Conservation (phyloP, 1,284 basidiomycete genomes). For the Ceratobasidium sp. region DNA sequence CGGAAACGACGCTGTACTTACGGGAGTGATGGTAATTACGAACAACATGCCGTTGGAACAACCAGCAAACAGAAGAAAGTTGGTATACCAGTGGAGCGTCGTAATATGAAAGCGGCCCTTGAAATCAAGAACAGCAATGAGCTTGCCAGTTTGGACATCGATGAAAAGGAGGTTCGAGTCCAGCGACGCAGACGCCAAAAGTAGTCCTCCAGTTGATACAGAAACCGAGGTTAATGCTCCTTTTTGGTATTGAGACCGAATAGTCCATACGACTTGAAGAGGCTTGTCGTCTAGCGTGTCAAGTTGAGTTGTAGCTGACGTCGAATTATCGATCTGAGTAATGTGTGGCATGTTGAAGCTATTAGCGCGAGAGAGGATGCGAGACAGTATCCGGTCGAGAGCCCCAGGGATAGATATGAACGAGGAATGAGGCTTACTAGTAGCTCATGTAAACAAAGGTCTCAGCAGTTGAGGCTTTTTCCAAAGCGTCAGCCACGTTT, state of each 20-base stretch:
- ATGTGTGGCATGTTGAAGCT: too few species aligned
- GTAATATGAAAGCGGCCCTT: not conserved
- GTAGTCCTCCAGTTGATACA: not conserved
- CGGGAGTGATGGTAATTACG: not conserved
- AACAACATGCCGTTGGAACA: not conserved
- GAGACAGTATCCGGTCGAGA: too few species aligned
- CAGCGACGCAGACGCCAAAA: not conserved
- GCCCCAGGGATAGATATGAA: too few species aligned
- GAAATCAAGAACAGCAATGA: not conserved
- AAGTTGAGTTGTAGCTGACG: not conserved
- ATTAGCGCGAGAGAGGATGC: too few species aligned
- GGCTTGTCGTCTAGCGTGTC: not conserved
- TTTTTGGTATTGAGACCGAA: not conserved
- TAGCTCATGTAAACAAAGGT: too few species aligned
- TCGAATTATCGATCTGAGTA: too few species aligned
- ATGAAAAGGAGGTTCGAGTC: constrained; percentile 5
- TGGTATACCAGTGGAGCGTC: not conserved
- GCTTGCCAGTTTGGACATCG: not conserved
- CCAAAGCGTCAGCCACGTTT: too few species aligned
- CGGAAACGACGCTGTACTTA: too few species aligned
- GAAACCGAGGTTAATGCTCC: not conserved
- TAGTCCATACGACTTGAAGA: not conserved
- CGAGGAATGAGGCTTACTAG: too few species aligned
- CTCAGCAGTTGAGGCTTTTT: too few species aligned
- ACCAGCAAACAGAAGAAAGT: not conserved